Conservation (phyloP, 2,329 filamentous ascomycete genomes). For the Leptosphaerulina australis region DNA sequence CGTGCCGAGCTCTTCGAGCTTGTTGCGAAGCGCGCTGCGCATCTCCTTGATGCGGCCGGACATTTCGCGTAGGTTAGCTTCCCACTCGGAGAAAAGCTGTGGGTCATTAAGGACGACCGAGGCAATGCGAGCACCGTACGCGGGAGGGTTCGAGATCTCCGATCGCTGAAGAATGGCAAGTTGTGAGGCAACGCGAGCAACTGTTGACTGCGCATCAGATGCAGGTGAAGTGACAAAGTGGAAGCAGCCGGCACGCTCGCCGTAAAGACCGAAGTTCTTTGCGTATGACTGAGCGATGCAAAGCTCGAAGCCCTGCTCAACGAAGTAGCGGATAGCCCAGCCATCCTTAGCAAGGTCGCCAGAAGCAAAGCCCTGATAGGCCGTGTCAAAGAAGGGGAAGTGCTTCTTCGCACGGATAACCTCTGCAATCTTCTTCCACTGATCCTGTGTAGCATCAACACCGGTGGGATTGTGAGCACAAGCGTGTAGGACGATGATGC, state of each 20-base stretch:
- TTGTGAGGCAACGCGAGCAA: conserved; percentile 76
- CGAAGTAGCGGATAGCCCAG: conserved; percentile 91
- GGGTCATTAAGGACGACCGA: conserved; percentile 82
- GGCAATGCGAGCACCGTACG: conserved; percentile 91
- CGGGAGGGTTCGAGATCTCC: conserved; percentile 95
- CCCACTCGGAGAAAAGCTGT: conserved; percentile 85
- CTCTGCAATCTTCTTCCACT: conserved; percentile 88
- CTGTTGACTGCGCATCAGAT: conserved; percentile 66
- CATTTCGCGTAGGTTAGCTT: conserved; percentile 91
- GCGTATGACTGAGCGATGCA: conserved; percentile 61
- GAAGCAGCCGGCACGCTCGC: conserved; percentile 94
- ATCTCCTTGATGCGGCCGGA: conserved; percentile 92
- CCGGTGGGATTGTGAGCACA: conserved; percentile 99
- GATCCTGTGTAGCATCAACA: conserved; percentile 89
- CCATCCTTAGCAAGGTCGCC: conserved; percentile 85
- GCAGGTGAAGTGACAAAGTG: conserved; percentile 83
- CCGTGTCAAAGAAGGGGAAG: conserved; percentile 98
- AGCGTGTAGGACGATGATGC: conserved; percentile 88
- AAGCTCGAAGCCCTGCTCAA: conserved; percentile 82
- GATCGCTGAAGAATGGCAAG: conserved; percentile 93
- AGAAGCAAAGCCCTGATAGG: conserved; percentile 97
- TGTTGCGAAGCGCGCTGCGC: conserved; percentile 76
- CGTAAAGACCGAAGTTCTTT: conserved; percentile 79
- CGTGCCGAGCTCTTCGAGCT: conserved; percentile 83
- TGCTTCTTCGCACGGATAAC: conserved; percentile 78